These are phyloP conservation scores for Cladosporium sphaerospermum DNA, from an alignment of 2,329 filamentous ascomycete genomes.

Conservation along the genomic window DNA sequence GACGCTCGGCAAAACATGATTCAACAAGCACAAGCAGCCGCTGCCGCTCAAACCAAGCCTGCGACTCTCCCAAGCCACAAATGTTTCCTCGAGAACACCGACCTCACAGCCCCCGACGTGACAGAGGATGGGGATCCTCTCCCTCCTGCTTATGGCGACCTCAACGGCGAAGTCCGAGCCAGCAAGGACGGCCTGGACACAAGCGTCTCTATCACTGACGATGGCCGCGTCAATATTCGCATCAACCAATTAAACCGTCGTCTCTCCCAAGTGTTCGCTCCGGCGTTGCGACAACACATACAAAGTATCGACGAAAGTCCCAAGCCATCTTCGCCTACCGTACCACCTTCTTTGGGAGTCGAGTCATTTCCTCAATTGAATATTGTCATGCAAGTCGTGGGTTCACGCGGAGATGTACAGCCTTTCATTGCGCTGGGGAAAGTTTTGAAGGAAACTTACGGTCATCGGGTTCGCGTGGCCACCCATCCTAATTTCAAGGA, in stretches of 20 bases:
- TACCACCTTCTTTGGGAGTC: slow-evolving; percentile 63
- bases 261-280: slow-evolving; percentile 58
- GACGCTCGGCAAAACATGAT: no score
- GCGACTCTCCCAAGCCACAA: no score
- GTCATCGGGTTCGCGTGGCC: slow-evolving; percentile 57
- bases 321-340: slow-evolving; percentile 58
- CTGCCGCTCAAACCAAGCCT: no score
- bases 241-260: slow-evolving; percentile 63
- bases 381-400: slow-evolving; percentile 68
- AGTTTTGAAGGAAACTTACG: neutral
- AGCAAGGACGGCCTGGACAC: slow-evolving; percentile 27
- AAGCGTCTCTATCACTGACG: slow-evolving; percentile 38
- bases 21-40: no score
- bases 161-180: slow-evolving; percentile 24
- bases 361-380: slow-evolving; percentile 52
- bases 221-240: slow-evolving; percentile 69
- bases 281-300: slow-evolving; percentile 50
- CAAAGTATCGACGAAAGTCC: neutral
- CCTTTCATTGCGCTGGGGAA: slow-evolving; percentile 57
- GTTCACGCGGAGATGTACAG: slow-evolving; percentile 68
- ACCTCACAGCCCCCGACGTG: no score
- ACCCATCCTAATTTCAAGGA: slow-evolving; percentile 63
- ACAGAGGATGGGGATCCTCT: no score
- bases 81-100: no score
- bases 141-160: slow-evolving; percentile 25